A percentile compares a stretch with the other conserved stretches of the same genome.
phyloP scores from a whole-genome alignment of 1,139 yeast species.

The Suhomyces ambrosiae region DNA sequence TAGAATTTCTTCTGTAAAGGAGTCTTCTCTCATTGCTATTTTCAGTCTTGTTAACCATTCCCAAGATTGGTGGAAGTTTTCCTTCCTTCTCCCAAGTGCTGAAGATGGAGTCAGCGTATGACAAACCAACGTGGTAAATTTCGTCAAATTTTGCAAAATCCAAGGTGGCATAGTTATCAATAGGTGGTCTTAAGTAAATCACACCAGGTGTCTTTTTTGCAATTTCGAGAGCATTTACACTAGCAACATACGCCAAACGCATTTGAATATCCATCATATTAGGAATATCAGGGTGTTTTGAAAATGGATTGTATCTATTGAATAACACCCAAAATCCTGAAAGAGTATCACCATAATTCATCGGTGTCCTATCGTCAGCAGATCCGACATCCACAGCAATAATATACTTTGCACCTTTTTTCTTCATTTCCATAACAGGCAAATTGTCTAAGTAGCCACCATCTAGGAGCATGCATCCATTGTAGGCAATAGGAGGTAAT shows the following conservation, averaged over 20 bases:
- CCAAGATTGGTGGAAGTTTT: constrained; percentile 65
- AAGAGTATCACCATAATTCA: constrained; percentile 89
- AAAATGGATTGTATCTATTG: constrained; percentile 90
- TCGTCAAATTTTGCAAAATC: constrained; percentile 94
- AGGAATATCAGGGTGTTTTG: constrained; percentile 85
- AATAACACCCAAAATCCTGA: constrained; percentile 91
- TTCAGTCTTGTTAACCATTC: constrained; percentile 35
- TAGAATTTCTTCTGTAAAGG: constrained; percentile 64
- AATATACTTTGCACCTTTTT: constrained; percentile 82
- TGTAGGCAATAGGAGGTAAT: constrained; percentile 84
- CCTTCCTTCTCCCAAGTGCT: constrained; percentile 55
- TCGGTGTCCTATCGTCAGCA: constrained; percentile 86
- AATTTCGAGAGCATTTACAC: constrained; percentile 87
- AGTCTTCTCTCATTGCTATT: constrained; percentile 20
- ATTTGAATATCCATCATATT: constrained; percentile 94
- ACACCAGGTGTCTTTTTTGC: constrained; percentile 88
- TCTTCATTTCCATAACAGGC: constrained; percentile 89
- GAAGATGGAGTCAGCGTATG: constrained; percentile 66
- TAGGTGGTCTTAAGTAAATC: constrained; percentile 90
- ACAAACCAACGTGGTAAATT: constrained; percentile 77
- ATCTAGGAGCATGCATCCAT: constrained; percentile 90
- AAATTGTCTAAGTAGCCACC: constrained; percentile 96
- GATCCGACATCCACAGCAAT: constrained; percentile 98
- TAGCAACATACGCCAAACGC: constrained; percentile 90
- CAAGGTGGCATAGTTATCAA: constrained; percentile 85